These are phyloP conservation scores for Podospora sp. DNA, from an alignment of 495 filamentous ascomycete species.

Conservation along the genomic window DNA sequence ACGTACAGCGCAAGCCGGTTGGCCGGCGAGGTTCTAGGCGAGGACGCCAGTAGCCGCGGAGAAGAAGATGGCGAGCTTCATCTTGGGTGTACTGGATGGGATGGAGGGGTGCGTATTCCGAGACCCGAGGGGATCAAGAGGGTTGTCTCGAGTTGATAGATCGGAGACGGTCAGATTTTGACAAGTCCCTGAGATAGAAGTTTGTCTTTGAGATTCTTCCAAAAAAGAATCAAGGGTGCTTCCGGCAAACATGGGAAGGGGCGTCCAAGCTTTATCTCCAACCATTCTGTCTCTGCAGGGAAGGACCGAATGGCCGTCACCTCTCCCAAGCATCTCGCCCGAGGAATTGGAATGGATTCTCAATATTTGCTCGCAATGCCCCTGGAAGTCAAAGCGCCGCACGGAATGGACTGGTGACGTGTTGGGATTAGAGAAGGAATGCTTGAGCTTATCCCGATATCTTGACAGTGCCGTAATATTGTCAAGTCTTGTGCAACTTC, in stretches of 20 bases:
- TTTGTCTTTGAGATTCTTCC: neutral
- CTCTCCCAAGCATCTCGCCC: neutral
- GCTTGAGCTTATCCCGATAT: neutral
- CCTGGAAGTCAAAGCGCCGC: neutral
- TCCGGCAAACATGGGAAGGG: neutral
- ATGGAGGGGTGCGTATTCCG: neutral
- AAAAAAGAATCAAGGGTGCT: neutral
- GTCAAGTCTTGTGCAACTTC: too few relatives aligned
- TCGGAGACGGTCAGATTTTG: neutral
- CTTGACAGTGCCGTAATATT: too few relatives aligned
- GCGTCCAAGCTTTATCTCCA: neutral
- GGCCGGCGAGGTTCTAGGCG: slow-evolving; percentile 38
- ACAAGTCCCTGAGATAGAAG: neutral
- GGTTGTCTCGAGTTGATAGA: neutral
- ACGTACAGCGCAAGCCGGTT: slow-evolving; percentile 43
- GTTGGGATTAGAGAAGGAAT: neutral
- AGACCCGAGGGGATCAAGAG: neutral
- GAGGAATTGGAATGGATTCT: neutral
- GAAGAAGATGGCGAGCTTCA: slow-evolving; percentile 35
- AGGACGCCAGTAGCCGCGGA: slow-evolving; percentile 25
- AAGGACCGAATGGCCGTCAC: neutral
- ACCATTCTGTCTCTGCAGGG: neutral
- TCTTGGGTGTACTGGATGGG: slow-evolving; percentile 19
- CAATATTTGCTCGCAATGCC: neutral
- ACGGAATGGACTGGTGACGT: neutral